A percentile compares a stretch with the other conserved stretches of the same genome.
phyloP scores from a whole-genome alignment of 2,329 filamentous ascomycete species.

The Arthrinium phaeospermum region DNA sequence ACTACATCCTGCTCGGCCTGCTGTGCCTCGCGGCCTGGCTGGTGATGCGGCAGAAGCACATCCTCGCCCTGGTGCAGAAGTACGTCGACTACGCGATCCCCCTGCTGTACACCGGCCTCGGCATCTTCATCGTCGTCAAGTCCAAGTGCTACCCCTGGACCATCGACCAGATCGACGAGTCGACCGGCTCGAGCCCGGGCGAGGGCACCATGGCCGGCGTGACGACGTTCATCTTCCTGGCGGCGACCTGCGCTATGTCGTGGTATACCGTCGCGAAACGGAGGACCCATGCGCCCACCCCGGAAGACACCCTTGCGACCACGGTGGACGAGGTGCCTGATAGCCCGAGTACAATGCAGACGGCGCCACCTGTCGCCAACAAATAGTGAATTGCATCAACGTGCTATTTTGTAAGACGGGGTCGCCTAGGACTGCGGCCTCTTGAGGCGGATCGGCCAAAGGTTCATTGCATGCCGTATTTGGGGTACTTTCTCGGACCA shows the following conservation, averaged over 20 bases:
- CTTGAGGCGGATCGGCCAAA: not conserved
- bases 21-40: conserved; percentile 39
- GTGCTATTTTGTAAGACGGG: not conserved
- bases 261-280: conserved; percentile 16
- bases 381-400: not conserved
- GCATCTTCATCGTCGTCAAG: conserved; percentile 40
- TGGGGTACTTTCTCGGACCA: too few species aligned
- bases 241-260: conserved; percentile 2
- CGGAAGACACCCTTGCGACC: not conserved
- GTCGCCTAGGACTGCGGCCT: not conserved
- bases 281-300: not conserved
- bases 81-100: conserved; percentile 37
- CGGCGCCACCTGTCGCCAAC: not conserved
- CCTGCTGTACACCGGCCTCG: conserved; percentile 40
- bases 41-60: conserved; percentile 39
- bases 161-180: conserved; percentile 27
- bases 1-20: conserved; percentile 40
- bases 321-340: not conserved
- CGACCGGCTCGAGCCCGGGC: not conserved
- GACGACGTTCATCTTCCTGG: conserved; percentile 19
- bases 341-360: not conserved
- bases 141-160: conserved; percentile 42
- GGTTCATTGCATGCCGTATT: not conserved
- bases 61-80: conserved; percentile 33
- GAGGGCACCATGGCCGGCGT: conserved; percentile 19